These are phyloP conservation scores for Aspergillus floridensis DNA, from an alignment of 2,329 filamentous ascomycete genomes.

Conservation along the genomic window DNA sequence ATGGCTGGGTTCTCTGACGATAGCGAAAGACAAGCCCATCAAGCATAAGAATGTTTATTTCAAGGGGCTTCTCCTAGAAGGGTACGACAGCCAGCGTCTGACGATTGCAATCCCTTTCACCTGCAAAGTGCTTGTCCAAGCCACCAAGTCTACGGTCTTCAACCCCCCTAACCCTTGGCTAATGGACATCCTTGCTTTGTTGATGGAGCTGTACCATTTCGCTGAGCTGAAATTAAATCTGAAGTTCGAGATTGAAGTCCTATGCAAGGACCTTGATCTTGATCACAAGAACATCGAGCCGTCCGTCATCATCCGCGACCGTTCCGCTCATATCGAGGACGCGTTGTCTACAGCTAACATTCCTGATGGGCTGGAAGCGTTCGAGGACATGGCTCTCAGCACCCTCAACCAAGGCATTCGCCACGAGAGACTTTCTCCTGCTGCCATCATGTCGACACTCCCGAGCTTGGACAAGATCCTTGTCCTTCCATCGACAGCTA, in stretches of 20 bases:
- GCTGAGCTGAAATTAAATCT: slow-evolving; percentile 93
- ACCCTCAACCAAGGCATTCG: slow-evolving; percentile 67
- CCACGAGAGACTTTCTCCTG: slow-evolving; percentile 71
- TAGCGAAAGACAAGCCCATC: slow-evolving; percentile 92
- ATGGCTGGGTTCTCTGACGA: slow-evolving; percentile 90
- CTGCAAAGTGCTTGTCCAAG: slow-evolving; percentile 89
- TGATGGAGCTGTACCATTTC: slow-evolving; percentile 91
- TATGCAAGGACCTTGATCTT: slow-evolving; percentile 88
- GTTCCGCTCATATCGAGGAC: slow-evolving; percentile 62
- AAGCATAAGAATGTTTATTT: slow-evolving; percentile 96
- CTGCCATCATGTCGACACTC: slow-evolving; percentile 73
- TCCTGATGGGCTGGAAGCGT: slow-evolving; percentile 71
- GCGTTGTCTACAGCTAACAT: slow-evolving; percentile 54
- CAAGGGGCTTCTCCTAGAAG: slow-evolving; percentile 90
- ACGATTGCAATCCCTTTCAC: slow-evolving; percentile 95
- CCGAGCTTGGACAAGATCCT: slow-evolving; percentile 80
- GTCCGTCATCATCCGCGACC: slow-evolving; percentile 78
- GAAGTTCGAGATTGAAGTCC: slow-evolving; percentile 97
- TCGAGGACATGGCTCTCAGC: slow-evolving; percentile 78
- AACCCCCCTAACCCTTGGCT: slow-evolving; percentile 95
- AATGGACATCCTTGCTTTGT: slow-evolving; percentile 88
- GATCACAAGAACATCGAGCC: slow-evolving; percentile 90
- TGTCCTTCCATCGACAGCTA: slow-evolving; percentile 72
- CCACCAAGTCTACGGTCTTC: slow-evolving; percentile 81
- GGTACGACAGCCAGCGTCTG: slow-evolving; percentile 85